These are phyloP conservation scores for Multifurca ochricompacta DNA, from an alignment of 768 basidiomycete genomes.

Conservation along the genomic window DNA sequence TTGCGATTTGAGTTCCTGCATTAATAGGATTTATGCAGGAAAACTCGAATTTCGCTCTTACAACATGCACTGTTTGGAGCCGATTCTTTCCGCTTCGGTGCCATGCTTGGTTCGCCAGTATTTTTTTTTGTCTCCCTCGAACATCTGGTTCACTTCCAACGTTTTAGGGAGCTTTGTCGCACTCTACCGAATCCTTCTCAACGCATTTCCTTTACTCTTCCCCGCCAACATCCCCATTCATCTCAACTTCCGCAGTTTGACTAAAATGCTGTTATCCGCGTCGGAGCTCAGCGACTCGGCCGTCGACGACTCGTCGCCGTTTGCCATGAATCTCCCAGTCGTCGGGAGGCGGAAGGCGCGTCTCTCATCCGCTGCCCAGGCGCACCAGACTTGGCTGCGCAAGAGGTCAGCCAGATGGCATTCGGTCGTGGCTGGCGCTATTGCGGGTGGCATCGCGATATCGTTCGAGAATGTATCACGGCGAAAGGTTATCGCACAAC, in stretches of 20 bases:
- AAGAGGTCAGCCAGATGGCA: conserved; percentile 74
- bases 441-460: conserved; percentile 67
- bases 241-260: conserved; percentile 16
- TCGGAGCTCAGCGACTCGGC: conserved; percentile 6
- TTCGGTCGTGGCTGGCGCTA: conserved; percentile 65
- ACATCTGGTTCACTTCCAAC: background rate
- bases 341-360: conserved; percentile 34
- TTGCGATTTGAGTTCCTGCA: too few species aligned
- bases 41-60: conserved; percentile 58
- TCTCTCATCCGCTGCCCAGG: conserved; percentile 54
- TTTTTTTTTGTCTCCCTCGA: background rate
- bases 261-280: background rate
- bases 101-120: conserved; percentile 62
- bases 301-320: conserved; percentile 22
- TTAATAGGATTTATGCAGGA: conserved; percentile 32
- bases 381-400: conserved; percentile 52
- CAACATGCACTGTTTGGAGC: conserved; percentile 76
- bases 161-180: conserved; percentile 63
- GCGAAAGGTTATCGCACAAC: conserved; percentile 68
- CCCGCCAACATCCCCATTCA: conserved; percentile 28
- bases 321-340: background rate
- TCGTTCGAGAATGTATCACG: conserved; percentile 67
- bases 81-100: conserved; percentile 79
- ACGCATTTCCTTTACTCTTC: conserved; percentile 64
- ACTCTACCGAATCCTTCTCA: conserved; percentile 73